These are phyloP conservation scores for Crocinoboletus sp. DNA, from an alignment of 1,284 basidiomycete species.

Conservation along the genomic window DNA sequence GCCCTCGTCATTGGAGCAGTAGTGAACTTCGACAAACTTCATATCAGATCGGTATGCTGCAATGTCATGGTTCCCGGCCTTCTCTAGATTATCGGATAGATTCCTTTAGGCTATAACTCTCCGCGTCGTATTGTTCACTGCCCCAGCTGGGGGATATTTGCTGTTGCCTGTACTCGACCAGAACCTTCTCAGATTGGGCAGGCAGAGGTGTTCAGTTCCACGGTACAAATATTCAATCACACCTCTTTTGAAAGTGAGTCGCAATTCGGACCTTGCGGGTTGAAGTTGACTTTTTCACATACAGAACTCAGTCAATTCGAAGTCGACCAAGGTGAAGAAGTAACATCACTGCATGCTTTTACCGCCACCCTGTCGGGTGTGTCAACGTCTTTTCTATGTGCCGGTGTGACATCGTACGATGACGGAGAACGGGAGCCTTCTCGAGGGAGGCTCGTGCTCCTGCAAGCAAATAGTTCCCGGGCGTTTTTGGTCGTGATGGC, in stretches of 20 bases:
- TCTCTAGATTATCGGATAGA: conserved; percentile 38
- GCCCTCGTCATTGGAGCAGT: conserved; percentile 63
- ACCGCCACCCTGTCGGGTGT: conserved; percentile 30
- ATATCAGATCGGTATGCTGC: conserved; percentile 68
- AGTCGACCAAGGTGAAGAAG: conserved; percentile 53
- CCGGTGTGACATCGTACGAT: conserved; percentile 55
- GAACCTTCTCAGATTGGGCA: conserved; percentile 55
- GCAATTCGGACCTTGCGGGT: neutral
- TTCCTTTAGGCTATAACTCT: conserved; percentile 62
- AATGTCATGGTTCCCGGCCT: neutral
- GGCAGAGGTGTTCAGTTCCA: conserved; percentile 44
- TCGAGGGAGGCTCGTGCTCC: conserved; percentile 49
- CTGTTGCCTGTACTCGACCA: conserved; percentile 53
- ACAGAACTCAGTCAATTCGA: conserved; percentile 52
- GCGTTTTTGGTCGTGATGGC: conserved; percentile 22
- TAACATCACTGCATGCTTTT: conserved; percentile 50
- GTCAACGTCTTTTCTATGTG: conserved; percentile 45
- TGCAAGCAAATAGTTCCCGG: conserved; percentile 33
- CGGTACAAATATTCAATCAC: conserved; percentile 66
- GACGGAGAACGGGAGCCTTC: conserved; percentile 54
- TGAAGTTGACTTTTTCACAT: conserved; percentile 9
- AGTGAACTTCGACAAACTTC: conserved; percentile 73
- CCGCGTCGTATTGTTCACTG: conserved; percentile 63
- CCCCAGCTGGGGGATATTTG: conserved; percentile 52
- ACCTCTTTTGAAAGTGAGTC: conserved; percentile 55